Evolutionary conservation across 108 stramenopile genomes (phyloP), one percentile per base, ranked within the genome.

Genomic region (Cylindrotheca closterium): DNA sequence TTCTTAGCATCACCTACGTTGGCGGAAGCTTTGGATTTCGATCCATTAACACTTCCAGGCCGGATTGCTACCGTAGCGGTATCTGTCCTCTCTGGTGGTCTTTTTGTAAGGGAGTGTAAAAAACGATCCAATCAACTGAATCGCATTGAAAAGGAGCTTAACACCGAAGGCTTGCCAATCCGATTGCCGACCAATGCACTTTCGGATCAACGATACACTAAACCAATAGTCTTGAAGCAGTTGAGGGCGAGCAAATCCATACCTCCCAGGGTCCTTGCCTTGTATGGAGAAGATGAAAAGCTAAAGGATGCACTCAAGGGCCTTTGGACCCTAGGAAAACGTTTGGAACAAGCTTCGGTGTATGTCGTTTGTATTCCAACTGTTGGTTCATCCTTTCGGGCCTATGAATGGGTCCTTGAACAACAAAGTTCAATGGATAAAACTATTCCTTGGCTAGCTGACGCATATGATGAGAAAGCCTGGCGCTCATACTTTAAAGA

Each of bases 81-180:
- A 5, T 81, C 79, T 7, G 12, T 79, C 10, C 65, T 51, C 19
- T 67, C 78, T 48, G 68, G 58, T 4, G 77, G 60, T 27, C 49
- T 85, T 10, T 88, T 88, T 59, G 64, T 80, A 22, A 79, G 85
- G 55, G 90, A 92, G 58, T 73, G 85, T 47, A 53, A 62, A 52
- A 59, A 75, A 32, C 73, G 90, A 18, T 74, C 77, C 32, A 84
- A 75, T n/a, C 87, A 88, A 60, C 45, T 92, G 58, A 70, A 19
- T 1, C 60, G 90, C 25, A 85, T 92, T 50, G 90, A 92, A 71
- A 88, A 88, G 32, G 90, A 92, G 77, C 63, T 92, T 32, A 86
- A 88, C 51, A 71, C 90, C 0, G 76, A 77, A 47, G 17, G 49
- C 12, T 66, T 92, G 30, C 57, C 68, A 23, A 65, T 91, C 0